Percentiles rank a stretch among this genome's conserved stretches.
Evolutionary conservation across 2,329 filamentous ascomycete genomes (phyloP).

Genomic region (Trichophyton simii): DNA sequence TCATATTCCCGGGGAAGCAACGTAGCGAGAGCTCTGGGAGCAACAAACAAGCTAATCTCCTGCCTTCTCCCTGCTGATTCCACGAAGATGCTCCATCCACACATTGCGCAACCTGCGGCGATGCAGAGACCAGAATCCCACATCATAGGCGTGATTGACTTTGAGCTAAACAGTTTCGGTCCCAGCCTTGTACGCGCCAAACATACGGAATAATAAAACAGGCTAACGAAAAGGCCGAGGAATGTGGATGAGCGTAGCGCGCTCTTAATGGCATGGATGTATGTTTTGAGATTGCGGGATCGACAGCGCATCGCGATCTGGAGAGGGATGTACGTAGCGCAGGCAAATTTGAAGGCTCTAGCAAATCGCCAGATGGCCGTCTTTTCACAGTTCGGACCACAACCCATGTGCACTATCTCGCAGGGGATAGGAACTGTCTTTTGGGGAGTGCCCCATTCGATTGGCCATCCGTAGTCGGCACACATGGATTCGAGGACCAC

Average conservation of each 20-base stretch:
- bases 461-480: conserved; percentile 54
- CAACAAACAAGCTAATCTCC: conserved; percentile 69
- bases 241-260: conserved; percentile 63
- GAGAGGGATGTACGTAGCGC: conserved; percentile 64
- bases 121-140: conserved; percentile 54
- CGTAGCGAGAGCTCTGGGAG: conserved; percentile 63
- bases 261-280: conserved; percentile 43
- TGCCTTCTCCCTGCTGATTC: conserved; percentile 54
- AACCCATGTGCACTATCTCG: conserved; percentile 71
- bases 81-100: conserved; percentile 69
- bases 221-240: conserved; percentile 60
- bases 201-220: conserved; percentile 80
- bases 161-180: conserved; percentile 51
- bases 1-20: conserved; percentile 59
- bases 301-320: conserved; percentile 52
- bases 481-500: conserved; percentile 60
- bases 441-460: conserved; percentile 60
- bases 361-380: conserved; percentile 58
- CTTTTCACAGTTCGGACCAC: conserved; percentile 52
- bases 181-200: conserved; percentile 61
- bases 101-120: conserved; percentile 57
- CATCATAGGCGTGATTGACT: conserved; percentile 41
- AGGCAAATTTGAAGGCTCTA: conserved; percentile 59
- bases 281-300: conserved; percentile 32
- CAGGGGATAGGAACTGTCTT: conserved; percentile 63